Base-by-base conservation (phyloP, 768 basidiomycete genomes). In the Pleurotus tuoliensis region DNA sequence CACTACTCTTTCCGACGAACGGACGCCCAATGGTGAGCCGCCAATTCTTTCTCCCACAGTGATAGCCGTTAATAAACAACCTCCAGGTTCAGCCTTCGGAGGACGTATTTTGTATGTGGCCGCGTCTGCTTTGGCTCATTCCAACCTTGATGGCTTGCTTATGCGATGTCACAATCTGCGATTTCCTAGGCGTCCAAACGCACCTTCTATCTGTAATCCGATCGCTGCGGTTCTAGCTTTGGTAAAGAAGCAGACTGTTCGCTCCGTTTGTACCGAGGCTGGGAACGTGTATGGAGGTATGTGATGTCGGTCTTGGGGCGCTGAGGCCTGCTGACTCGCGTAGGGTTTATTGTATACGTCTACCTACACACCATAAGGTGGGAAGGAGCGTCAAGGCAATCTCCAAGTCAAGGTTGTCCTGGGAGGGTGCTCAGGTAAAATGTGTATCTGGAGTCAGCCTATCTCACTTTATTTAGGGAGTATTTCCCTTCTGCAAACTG, bases 181-280 rank as follows among this genome's bases (percentile, higher is more conserved):
- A 50, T 50, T 30, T 30, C 11, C 13, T 50, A 34, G 15, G 22
- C 27, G 25, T 50, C 25, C 37, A n/a, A 20, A 40, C 7, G 51
- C 18, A 20, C 37, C 41, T 41, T 38, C 38, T 37, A 24, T 39
- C 38, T 18, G 51, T 25, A 40, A 53, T 53, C 51, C 51, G 51
- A 53, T 53, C 51, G 51, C 41, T 39, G 39, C 51, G 51, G 51
- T 39, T 53, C 20, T 20, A 53, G 38, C 18, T 39, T 18, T 27
- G 25, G 51, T 25, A 15, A 13, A 37, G 37, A 53, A 41, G 51
- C 51, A 37, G 27, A 6, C 15, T 25, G 11, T 39, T 41, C 51
- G 51, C 27, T n/a, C 51, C 51, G 51, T 53, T 53, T 24, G 39
- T 53, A 22, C 51, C 22, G 51, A 53, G 39, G 39, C 16, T 11